These are phyloP conservation scores for Theobroma cacao DNA, from an alignment of 345 rosid species.

Conservation along the genomic window DNA sequence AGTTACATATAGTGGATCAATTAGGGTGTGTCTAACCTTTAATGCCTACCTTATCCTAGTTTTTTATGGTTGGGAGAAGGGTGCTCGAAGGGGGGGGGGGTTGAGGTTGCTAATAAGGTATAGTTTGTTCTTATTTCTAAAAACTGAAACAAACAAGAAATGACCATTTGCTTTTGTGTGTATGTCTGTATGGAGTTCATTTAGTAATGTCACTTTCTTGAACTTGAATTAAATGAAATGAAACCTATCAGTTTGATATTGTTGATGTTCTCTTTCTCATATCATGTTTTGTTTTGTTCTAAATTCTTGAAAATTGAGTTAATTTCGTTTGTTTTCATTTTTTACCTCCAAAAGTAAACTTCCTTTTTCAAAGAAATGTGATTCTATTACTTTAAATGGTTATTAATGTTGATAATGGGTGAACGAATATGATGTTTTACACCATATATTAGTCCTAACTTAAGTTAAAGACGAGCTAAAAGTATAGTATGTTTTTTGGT, in stretches of 20 bases:
- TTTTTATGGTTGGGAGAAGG: neutral
- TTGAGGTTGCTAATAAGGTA: neutral
- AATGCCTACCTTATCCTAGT: neutral
- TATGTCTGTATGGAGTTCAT: neutral
- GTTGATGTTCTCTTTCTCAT: constrained; percentile 5
- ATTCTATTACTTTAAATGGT: neutral
- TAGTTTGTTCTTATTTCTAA: neutral
- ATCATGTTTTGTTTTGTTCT: neutral
- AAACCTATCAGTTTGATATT: neutral
- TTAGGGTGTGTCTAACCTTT: neutral
- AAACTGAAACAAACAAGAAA: neutral
- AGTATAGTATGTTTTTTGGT: neutral
- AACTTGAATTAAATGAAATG: neutral
- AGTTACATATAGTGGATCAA: neutral
- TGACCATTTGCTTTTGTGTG: neutral
- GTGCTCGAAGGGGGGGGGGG: too few relatives aligned
- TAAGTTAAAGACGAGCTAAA: neutral
- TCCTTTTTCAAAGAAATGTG: neutral
- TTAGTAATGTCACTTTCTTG: neutral
- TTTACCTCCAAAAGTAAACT: neutral
- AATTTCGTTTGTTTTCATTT: neutral
- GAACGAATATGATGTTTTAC: neutral
- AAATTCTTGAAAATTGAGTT: neutral
- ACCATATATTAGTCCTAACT: neutral
- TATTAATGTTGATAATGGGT: neutral